Evolutionary conservation across 2,329 filamentous ascomycete genomes (phyloP), one percentile per base, ranked within the genome.

Genomic region (Aspergillus sp.): DNA sequence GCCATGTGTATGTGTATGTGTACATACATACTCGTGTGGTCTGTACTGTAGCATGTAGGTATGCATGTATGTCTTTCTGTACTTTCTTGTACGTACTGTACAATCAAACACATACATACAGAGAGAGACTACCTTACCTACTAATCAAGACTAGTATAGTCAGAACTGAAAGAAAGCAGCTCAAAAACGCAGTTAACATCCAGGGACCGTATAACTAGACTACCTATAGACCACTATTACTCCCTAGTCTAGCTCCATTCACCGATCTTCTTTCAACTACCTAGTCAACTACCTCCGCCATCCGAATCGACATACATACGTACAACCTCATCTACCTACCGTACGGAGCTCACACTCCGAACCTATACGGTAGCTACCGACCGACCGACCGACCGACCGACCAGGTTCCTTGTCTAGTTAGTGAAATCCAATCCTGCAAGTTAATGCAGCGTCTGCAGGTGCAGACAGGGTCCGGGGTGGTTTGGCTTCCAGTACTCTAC

Each of bases 391-490:
- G 18, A 47, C 45, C 42, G 6, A 14, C 39, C n/a, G 42, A 18
- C 42, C 18, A 22, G 18, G 22, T 22, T 47, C 9, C 45, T 22
- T 47, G 6, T 14, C 18, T 4, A 47, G 18, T 7, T 47, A 22
- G 9, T 11, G 1, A n/a, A 47, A 6, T 47, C 9, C 9, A n/a
- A 24, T 32, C 11, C 53, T 58, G 58, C 62, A 56, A 55, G 60
- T 29, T 64, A 57, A 59, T 58, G 49, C 56, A 59, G 58, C 59
- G 54, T 29, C 58, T 62, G 62, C 59, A 58, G 60, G 57, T 62
- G 58, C 54, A 52, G 55, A 62, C 62, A 65, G 58, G 63, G 63
- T 65, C 63, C 49, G 55, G 64, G 64, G 60, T 61, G 39, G 54
- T 57, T 45, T 12, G 22, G 22, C 4, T 24, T 24, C 3, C 22